Conservation (phyloP, 23 red algal genomes). For the Pyropia haitanensis region DNA sequence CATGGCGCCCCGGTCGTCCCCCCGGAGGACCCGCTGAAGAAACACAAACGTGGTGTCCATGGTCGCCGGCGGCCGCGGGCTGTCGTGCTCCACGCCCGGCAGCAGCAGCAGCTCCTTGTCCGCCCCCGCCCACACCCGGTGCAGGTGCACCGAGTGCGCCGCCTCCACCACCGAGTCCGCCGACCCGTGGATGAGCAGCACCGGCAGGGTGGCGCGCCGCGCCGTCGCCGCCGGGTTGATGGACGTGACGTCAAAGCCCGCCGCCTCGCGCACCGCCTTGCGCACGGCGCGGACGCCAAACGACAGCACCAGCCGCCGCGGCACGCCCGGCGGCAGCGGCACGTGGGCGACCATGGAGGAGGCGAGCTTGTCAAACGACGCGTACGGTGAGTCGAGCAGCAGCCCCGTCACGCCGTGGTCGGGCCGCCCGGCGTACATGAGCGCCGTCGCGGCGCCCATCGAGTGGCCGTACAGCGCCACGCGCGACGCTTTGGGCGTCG, state of each 20-base stretch:
- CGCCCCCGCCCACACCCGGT: slow-evolving; percentile 18
- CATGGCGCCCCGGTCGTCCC: slow-evolving; percentile 7
- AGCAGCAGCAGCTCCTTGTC: slow-evolving; percentile 42
- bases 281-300: slow-evolving; percentile 59
- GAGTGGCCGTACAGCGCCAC: slow-evolving; percentile 63
- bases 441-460: slow-evolving; percentile 76
- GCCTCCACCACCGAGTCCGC: slow-evolving; percentile 50
- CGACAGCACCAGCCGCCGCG: slow-evolving; percentile 43
- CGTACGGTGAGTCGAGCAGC: slow-evolving; percentile 54
- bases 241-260: slow-evolving; percentile 58
- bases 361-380: slow-evolving; percentile 74
- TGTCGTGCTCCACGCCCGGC: slow-evolving; percentile 43
- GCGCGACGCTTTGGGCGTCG: too few species aligned
- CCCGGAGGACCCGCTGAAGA: slow-evolving; percentile 18
- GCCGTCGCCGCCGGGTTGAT: slow-evolving; percentile 52
- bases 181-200: slow-evolving; percentile 56
- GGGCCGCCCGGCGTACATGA: slow-evolving; percentile 58
- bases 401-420: slow-evolving; percentile 26
- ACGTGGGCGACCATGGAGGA: slow-evolving; percentile 48
- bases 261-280: slow-evolving; percentile 47
- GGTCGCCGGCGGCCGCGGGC: slow-evolving; percentile 30
- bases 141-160: slow-evolving; percentile 25
- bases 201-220: slow-evolving; percentile 10
- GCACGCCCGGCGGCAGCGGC: slow-evolving; percentile 32
- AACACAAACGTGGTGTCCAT: slow-evolving; percentile 48